Base-by-base conservation (phyloP, 495 filamentous ascomycete genomes). In the Hyaloscypha hepaticicola region DNA sequence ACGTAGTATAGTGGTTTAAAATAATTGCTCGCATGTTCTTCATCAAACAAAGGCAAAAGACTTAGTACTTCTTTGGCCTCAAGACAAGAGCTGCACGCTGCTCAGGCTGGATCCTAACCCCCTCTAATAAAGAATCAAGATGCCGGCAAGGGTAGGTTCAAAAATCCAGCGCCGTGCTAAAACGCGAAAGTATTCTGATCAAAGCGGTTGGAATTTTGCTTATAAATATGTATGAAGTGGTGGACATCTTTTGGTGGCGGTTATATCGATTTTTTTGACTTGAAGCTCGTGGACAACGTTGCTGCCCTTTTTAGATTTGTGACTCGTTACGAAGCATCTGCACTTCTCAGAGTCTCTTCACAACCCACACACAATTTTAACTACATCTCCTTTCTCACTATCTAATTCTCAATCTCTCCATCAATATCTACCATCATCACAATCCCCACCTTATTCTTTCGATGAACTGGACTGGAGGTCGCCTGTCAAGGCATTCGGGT, bases 391-490 rank as follows among this genome's bases (percentile, higher is more conserved):
- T 45, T 45, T 45, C 38, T 8, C 4, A 45, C 5, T 16, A 45
- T 45, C 38, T 19, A 8, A 8, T 11, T 2, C 19, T 16, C 38
- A 11, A 16, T 45, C 38, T 45, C 16, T 19, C 4, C 38, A 45
- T 45, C 11, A 11, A 16, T 16, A 11, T 45, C 9, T 19, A 45
- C 11, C 38, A 45, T 8, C 38, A 45, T 45, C 6, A 16, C 11
- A 45, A 19, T 45, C 12, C 19, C 16, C 38, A 16, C 4, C 38
- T n/a, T n/a, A 8, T 19, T 33, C 45, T 16, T 50, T 31, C n/a
- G 12, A 72, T 72, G 70, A 72, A 72, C 27, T 72, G 70, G 70
- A 72, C 70, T 27, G 70, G 70, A 27, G 70, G 70, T 2, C 67
- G 63, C 55, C 63, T 72, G 21, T 55, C 55, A 5, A 67, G 68